Conservation (phyloP, 192 early-diverging fungal species). For the Linnemannia schmuckeri region DNA sequence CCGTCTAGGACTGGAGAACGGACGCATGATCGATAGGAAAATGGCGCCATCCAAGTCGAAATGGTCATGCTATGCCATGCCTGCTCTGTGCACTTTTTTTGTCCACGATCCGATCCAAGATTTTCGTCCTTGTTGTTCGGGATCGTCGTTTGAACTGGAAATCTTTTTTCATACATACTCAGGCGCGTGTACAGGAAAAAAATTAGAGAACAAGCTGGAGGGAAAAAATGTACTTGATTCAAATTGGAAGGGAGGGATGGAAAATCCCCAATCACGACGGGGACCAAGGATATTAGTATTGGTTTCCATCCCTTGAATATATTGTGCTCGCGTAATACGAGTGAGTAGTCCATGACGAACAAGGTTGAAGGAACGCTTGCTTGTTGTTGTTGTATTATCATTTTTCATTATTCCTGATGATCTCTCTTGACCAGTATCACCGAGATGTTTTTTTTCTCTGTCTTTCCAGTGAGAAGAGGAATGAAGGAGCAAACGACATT, state of each 20-base stretch:
- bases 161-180: background rate
- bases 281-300: background rate
- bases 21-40: background rate
- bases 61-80: background rate
- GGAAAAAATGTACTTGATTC: background rate
- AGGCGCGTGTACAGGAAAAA: background rate
- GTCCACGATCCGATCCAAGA: background rate
- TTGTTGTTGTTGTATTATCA: background rate
- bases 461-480: background rate
- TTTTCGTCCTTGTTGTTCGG: background rate
- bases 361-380: no score
- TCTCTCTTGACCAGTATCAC: background rate
- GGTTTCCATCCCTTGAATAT: background rate
- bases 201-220: background rate
- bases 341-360: background rate
- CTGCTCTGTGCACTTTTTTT: background rate
- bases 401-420: background rate
- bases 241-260: background rate
- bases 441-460: background rate
- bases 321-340: background rate
- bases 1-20: no score
- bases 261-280: background rate
- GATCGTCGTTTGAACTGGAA: background rate
- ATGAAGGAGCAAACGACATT: background rate
- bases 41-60: background rate